Evolutionary conservation across 257 asterid genomes (phyloP).

Genomic region (Cynanchum wilfordii): DNA sequence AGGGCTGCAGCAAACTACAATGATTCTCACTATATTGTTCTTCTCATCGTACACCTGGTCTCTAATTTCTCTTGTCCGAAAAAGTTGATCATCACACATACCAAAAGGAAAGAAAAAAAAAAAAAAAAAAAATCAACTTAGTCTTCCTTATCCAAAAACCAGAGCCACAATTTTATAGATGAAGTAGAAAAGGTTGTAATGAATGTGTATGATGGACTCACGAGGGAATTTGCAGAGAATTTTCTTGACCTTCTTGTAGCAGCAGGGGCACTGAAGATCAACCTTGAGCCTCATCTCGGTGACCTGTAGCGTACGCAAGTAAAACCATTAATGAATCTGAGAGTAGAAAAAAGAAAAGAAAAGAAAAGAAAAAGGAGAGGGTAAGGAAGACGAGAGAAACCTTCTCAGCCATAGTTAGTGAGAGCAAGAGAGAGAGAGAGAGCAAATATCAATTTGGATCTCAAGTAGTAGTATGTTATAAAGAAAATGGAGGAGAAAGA

Average conservation of each 20-base stretch:
- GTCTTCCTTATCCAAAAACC: slow-evolving; percentile 5
- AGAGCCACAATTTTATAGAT: neutral
- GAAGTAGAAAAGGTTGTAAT: neutral
- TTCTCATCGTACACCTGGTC: slow-evolving; percentile 71
- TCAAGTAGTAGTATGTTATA: too few species aligned
- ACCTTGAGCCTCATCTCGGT: slow-evolving; percentile 64
- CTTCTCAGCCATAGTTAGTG: too few species aligned
- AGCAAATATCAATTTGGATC: neutral
- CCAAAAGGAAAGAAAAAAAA: neutral
- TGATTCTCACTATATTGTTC: slow-evolving; percentile 48
- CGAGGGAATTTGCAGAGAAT: slow-evolving; percentile 74
- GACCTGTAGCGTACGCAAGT: slow-evolving; percentile 24
- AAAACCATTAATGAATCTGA: too few species aligned
- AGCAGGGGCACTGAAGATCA: slow-evolving; percentile 78
- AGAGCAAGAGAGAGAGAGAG: neutral
- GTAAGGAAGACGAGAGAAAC: too few species aligned
- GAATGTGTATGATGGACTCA: slow-evolving; percentile 22
- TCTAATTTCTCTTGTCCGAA: slow-evolving; percentile 51
- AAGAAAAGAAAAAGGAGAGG: too few species aligned
- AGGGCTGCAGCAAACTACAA: slow-evolving; percentile 76
- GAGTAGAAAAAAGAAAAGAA: too few species aligned
- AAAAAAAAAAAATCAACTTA: slow-evolving; percentile 10
- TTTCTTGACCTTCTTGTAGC: slow-evolving; percentile 85
- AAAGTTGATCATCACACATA: slow-evolving; percentile 6
- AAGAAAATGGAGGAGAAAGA: too few species aligned